phyloP scores from a whole-genome alignment of 805 yeast genomes.

The Maudiozyma pseudohumilis region DNA sequence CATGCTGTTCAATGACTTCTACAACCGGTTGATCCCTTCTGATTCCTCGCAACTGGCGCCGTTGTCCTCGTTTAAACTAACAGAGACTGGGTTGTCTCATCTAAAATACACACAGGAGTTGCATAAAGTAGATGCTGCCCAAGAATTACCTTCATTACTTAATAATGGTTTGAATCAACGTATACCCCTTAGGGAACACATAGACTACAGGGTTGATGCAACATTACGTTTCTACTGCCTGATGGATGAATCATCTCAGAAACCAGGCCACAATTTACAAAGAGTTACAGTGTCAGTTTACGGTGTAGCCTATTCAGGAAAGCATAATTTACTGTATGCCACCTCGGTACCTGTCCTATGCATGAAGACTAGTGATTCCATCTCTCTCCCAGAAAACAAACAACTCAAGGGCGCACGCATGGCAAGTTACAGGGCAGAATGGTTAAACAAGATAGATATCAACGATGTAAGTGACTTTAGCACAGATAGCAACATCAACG shows the following conservation, averaged over 20 bases:
- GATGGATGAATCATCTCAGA: neutral
- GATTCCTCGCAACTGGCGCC: slow-evolving; percentile 23
- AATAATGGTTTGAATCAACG: slow-evolving; percentile 21
- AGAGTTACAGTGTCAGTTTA: neutral
- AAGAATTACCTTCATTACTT: slow-evolving; percentile 10
- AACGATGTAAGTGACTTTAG: slow-evolving; percentile 11
- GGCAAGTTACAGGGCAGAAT: slow-evolving; percentile 11
- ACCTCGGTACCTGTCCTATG: slow-evolving; percentile 2
- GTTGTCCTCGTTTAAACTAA: slow-evolving; percentile 8
- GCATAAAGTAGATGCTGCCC: slow-evolving; percentile 9
- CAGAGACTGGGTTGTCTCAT: neutral
- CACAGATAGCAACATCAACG: neutral
- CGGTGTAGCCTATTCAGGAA: neutral
- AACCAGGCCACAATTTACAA: neutral
- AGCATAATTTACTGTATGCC: neutral
- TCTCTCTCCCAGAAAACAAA: slow-evolving; percentile 1
- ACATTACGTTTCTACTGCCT: slow-evolving; percentile 18
- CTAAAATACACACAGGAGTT: slow-evolving; percentile 8
- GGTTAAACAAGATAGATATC: slow-evolving; percentile 16
- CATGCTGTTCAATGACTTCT: slow-evolving; percentile 24
- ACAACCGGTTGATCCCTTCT: slow-evolving; percentile 17
- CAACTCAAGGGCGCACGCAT: slow-evolving; percentile 1
- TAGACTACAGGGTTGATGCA: slow-evolving; percentile 21
- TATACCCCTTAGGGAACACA: slow-evolving; percentile 16
- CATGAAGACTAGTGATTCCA: slow-evolving; percentile 1